Evolutionary conservation across 2,329 filamentous ascomycete genomes (phyloP).

Genomic region (Aspergillus ochraceoroseus): DNA sequence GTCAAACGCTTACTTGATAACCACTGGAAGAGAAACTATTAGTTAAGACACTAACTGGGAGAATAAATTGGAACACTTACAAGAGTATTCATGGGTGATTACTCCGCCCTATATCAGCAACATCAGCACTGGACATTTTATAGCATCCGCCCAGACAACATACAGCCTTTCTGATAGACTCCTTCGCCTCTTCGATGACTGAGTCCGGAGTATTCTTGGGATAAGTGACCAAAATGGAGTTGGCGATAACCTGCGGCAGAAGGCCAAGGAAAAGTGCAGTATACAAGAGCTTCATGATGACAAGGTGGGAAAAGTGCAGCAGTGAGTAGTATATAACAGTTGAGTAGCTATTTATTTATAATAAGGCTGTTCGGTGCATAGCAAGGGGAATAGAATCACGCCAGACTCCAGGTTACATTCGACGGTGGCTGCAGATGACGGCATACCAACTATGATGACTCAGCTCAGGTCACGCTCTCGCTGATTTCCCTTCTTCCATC

Average conservation of each 20-base stretch:
- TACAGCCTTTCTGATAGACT: constrained; percentile 62
- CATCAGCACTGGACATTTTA: not conserved
- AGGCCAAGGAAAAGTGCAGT: constrained; percentile 54
- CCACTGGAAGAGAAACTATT: constrained; percentile 26
- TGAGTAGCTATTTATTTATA: no score
- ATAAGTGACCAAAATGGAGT: constrained; percentile 75
- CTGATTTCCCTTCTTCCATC: constrained; percentile 1
- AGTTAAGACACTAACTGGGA: constrained; percentile 6
- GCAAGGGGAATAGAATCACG: not conserved
- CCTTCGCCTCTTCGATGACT: constrained; percentile 66
- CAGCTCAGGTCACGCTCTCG: constrained; percentile 11
- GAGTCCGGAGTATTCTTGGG: constrained; percentile 62
- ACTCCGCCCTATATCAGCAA: constrained; percentile 53
- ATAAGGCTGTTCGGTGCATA: no score
- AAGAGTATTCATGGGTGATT: constrained; percentile 71
- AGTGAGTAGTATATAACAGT: not conserved
- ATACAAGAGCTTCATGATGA: constrained; percentile 61
- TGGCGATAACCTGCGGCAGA: constrained; percentile 60
- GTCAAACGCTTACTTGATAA: constrained; percentile 40
- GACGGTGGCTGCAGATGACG: constrained; percentile 6
- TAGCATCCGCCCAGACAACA: constrained; percentile 18
- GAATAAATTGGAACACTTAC: constrained; percentile 47
- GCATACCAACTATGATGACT: constrained; percentile 12
- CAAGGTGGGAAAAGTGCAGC: not conserved
- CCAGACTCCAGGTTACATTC: no score